Evolutionary conservation across 306 rosid genomes (phyloP), one percentile per base, ranked within the genome.

Genomic region (Vachellia collinsii): DNA sequence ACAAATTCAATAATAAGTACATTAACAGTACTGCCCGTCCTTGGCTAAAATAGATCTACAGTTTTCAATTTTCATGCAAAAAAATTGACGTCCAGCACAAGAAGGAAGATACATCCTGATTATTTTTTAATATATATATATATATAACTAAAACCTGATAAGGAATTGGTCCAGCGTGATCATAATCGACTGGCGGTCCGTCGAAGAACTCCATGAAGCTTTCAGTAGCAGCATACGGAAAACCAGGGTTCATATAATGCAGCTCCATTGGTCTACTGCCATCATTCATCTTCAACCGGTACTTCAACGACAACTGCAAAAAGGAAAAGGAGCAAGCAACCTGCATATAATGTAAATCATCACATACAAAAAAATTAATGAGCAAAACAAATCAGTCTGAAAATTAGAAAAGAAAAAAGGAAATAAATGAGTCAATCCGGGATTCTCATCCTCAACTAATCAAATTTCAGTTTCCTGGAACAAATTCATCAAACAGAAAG

Each of bases 191-290:
- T 0, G 74, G 53, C 53, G 47, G 36, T 48, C 53, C 74, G 17
- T 43, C 53, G 10, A 69, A 69, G 54, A 69, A 69, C 19, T 69
- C 74, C 74, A 69, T 43, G 37, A 41, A 69, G 53, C 37, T 69
- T n/a, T 69, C 74, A 20, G 54, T 10, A 42, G 34, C 0, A 69
- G 36, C 11, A 22, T 42, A 69, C 23, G 54, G 37, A 69, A 69
- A 69, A 22, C 53, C 37, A 69, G 51, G 48, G 19, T 69, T 12
- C 0, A 69, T 43, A 54, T 69, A 69, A 11, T 69, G 74, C 37
- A 69, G 9, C 74, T 41, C 74, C 53, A 43, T 69, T 43, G 74
- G 53, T 43, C 74, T 69, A 11, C 74, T 69, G 11, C 74, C 74
- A 19, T 69, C 54, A 69, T 69, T 69, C 74, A 69, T 69, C 25